A percentile compares a stretch with the other conserved stretches of the same genome.
phyloP scores from a whole-genome alignment of 2,329 filamentous ascomycete genomes.

The Penicillium sp. region DNA sequence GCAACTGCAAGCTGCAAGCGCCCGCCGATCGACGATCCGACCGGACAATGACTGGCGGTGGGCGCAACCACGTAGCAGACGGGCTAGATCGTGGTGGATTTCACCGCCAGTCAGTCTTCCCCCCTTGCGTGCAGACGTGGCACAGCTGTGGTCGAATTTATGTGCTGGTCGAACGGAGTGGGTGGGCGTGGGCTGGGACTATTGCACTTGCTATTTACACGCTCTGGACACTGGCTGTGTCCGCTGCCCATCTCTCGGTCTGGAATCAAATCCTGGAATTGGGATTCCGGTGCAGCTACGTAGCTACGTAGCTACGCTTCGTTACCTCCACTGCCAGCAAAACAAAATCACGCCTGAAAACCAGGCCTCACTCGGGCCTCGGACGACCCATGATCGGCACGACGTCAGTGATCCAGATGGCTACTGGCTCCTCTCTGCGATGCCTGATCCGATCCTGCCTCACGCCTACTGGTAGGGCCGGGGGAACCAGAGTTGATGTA shows the following conservation, averaged over 20 bases:
- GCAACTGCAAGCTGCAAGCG: constrained; percentile 24
- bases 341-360: neutral
- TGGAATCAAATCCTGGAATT: neutral
- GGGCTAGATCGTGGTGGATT: constrained; percentile 30
- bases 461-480: neutral
- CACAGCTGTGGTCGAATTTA: constrained; percentile 13
- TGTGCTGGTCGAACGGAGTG: too few relatives aligned
- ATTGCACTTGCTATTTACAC: too few relatives aligned
- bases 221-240: too few relatives aligned
- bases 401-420: neutral
- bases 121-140: constrained; percentile 29
- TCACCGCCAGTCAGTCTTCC: constrained; percentile 34
- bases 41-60: constrained; percentile 29
- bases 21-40: constrained; percentile 33
- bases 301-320: neutral
- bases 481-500: constrained; percentile 7
- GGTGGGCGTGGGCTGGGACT: too few relatives aligned
- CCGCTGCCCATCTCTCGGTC: too few relatives aligned
- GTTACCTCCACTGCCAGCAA: neutral
- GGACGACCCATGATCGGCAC: neutral
- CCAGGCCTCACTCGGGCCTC: neutral
- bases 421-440: neutral
- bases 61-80: constrained; percentile 27
- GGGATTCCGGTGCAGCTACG: neutral
- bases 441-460: neutral